Evolutionary conservation across 2,329 filamentous ascomycete species (phyloP).

Genomic region (Lasiodiplodia theobromae): DNA sequence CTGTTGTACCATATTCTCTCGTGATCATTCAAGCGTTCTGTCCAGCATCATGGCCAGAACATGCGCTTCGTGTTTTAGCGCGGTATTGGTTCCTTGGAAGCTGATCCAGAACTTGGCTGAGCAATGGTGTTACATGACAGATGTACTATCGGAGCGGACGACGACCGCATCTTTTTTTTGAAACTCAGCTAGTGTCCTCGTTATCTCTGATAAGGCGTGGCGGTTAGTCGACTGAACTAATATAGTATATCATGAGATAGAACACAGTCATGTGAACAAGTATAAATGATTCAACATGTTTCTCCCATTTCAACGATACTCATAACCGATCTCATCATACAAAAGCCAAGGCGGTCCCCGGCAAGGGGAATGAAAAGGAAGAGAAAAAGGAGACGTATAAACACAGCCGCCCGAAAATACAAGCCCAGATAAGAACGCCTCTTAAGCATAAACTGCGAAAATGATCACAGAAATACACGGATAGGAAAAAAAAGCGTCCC

Average conservation of each 20-base stretch:
- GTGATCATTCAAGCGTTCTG: not conserved
- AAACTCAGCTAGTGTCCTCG: too few species aligned
- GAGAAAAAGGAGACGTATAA: not conserved
- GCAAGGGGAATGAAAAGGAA: not conserved
- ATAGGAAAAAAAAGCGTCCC: not conserved
- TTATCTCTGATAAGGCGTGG: too few species aligned
- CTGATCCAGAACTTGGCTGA: not conserved
- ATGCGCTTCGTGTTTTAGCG: not conserved
- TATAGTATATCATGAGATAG: not conserved
- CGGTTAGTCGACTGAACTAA: too few species aligned
- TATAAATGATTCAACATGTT: not conserved
- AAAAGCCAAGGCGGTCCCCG: not conserved
- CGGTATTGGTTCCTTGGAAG: not conserved
- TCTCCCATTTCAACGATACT: not conserved
- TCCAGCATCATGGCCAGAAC: not conserved
- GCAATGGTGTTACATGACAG: not conserved
- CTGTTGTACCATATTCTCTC: not conserved
- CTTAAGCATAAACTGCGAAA: not conserved
- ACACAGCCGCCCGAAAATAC: not conserved
- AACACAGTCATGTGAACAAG: not conserved
- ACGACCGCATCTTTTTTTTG: too few species aligned
- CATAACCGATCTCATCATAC: not conserved
- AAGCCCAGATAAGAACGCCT: not conserved
- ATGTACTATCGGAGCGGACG: not conserved
- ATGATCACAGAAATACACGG: not conserved